phyloP scores from a whole-genome alignment of 2,329 filamentous ascomycete genomes.

The Alternaria solani region DNA sequence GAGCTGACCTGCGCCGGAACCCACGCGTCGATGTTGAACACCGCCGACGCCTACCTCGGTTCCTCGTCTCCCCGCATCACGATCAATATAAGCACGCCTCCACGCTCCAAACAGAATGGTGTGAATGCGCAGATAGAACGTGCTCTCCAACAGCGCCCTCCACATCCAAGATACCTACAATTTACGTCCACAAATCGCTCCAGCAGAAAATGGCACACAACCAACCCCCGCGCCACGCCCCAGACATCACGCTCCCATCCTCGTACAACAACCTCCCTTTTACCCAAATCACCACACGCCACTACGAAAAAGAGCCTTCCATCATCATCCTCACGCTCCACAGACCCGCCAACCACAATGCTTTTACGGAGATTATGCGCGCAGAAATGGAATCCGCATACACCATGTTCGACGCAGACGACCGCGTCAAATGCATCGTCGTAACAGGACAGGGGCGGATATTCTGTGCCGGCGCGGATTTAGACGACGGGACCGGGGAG shows the following conservation, averaged over 20 bases:
- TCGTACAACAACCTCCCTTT: conserved; percentile 53
- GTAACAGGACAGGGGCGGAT: conserved; percentile 62
- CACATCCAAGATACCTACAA: too few species aligned
- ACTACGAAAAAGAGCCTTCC: conserved; percentile 56
- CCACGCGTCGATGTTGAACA: conserved; percentile 2
- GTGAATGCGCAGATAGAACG: background rate
- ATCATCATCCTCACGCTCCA: conserved; percentile 71
- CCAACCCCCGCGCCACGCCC: conserved; percentile 29
- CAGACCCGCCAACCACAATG: conserved; percentile 72
- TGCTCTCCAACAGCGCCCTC: background rate
- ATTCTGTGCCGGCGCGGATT: conserved; percentile 66
- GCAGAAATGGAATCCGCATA: conserved; percentile 65
- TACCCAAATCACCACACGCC: conserved; percentile 53
- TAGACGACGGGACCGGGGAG: conserved; percentile 61
- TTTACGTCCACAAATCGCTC: too few species aligned
- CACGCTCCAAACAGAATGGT: background rate
- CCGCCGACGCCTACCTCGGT: conserved; percentile 12
- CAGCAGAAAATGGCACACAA: conserved; percentile 1
- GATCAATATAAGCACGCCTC: background rate
- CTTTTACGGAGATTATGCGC: conserved; percentile 72
- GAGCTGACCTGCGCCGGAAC: background rate
- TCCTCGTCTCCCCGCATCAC: conserved; percentile 16
- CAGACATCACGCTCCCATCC: conserved; percentile 40
- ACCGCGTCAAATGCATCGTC: conserved; percentile 63
- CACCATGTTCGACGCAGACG: conserved; percentile 61